Base-by-base conservation (phyloP, 2,329 filamentous ascomycete species). In the Nemania abortiva region DNA sequence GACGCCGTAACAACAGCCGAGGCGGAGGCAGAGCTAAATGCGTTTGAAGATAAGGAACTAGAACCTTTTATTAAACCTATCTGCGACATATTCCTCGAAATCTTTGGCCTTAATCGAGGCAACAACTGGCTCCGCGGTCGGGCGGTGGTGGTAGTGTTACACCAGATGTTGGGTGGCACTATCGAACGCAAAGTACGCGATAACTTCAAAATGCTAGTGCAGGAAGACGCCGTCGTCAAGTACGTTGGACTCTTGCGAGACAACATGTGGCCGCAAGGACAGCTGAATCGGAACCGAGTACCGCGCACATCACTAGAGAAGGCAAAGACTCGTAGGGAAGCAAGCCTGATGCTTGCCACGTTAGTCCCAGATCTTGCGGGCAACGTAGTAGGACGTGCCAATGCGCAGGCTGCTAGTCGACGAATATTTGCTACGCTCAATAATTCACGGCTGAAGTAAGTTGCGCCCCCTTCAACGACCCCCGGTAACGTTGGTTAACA, bases 21-120 rank as follows among this genome's bases (percentile, higher is more conserved):
- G 82, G 96, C 95, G 0, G 95, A 98, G 81, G 95, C 95, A 0
- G 96, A 98, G 80, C 84, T 99, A 57, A 93, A 95, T 66, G 95
- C 95, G 0, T 98, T 97, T 76, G 95, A 98, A 81, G 91, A 93
- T 77, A 91, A 90, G 76, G 94, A 97, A 75, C 85, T 94, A 1
- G 94, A 97, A 77, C 96, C 96, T 0, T 98, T 99, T 77, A 96
- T 99, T 76, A 99, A 98, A 79, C 97, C 96, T 3, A 98, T 99
- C 70, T 98, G 95, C 81, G 96, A 99, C 80, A 91, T 99, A 69
- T 99, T 99, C 81, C 88, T 99, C 18, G 96, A 99, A 79, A 89
- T 94, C 0, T 99, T 99, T 77, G 95, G 97, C 77, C 87, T 99
- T 47, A 97, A 98, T 79, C 91, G 92, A 69, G 95, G 95, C 49